Percentiles rank a stretch among this genome's conserved stretches.
phyloP scores from a whole-genome alignment of 1,139 yeast species.

The Ogataea hybrid region DNA sequence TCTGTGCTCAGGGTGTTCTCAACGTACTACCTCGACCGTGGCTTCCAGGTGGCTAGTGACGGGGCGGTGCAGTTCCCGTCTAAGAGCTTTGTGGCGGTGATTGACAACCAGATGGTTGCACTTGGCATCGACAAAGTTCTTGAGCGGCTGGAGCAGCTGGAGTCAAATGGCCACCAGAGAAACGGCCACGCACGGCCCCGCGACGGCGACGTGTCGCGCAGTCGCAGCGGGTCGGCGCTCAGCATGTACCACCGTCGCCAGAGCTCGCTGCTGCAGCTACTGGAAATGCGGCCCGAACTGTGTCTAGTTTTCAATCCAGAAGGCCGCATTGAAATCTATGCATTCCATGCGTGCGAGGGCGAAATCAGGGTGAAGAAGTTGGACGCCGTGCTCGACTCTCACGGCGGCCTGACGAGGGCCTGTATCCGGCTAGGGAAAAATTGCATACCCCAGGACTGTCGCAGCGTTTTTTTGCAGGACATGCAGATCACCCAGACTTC shows the following conservation, averaged over 20 bases:
- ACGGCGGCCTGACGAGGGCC: constrained; percentile 12
- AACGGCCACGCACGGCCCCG: constrained; percentile 5
- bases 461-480: constrained; percentile 22
- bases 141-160: constrained; percentile 19
- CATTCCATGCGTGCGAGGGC: constrained; percentile 50
- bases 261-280: constrained; percentile 25
- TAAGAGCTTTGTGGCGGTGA: constrained; percentile 43
- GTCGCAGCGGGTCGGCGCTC: constrained; percentile 21
- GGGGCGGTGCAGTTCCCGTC: constrained; percentile 46
- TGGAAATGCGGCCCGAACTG: constrained; percentile 47
- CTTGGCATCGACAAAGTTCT: constrained; percentile 37
- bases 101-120: constrained; percentile 56
- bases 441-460: constrained; percentile 30
- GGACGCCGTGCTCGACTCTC: constrained; percentile 8
- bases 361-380: constrained; percentile 16
- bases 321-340: constrained; percentile 46
- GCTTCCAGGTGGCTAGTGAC: constrained; percentile 59
- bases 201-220: constrained; percentile 12
- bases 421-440: constrained; percentile 22
- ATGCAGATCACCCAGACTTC: constrained; percentile 15
- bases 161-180: constrained; percentile 2
- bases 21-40: constrained; percentile 59
- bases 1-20: constrained; percentile 68
- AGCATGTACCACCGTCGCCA: constrained; percentile 23
- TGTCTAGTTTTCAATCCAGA: constrained; percentile 47